Base-by-base conservation (phyloP, 2,329 filamentous ascomycete species). In the Aspergillus sp. region DNA sequence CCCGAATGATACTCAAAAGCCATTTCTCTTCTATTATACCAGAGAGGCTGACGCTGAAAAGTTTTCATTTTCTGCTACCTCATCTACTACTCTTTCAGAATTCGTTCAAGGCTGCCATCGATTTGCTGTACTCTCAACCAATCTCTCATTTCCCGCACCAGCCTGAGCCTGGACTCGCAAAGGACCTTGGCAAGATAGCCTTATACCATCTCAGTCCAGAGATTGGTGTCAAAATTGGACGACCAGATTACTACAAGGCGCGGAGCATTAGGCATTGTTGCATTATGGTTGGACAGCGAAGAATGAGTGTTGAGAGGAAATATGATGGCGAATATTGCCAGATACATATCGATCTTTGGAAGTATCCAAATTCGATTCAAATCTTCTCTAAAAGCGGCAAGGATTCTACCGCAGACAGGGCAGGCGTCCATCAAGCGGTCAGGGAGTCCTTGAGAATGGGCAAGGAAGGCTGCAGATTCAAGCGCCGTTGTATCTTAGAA, bases 381-480 rank as follows among this genome's bases (percentile, higher is more conserved):
- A 93, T 96, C 30, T 96, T 95, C 69, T 96, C 91, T 9, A 97
- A 96, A 70, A 95, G 91, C 66, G 91, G 92, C 57, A 96, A 95
- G 69, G 90, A 96, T 63, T 93, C 91, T 44, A 96, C 91, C 0
- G 69, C 76, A 51, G 92, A 96, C 70, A 83, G 89, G 34, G 64
- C 72, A 11, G 79, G 77, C 1, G 72, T 96, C 20, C 86, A 89
- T 54, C 80, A 81, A 2, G 81, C 81, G 1, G 85, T 96, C 55
- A 79, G 81, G 41, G 76, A 85, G 3, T 87, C 88, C 3, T 76
- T 96, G 5, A 80, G 79, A 7, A 79, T 96, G 34, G 85, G 85
- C 3, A 74, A 76, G 1, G 60, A 79, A 0, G 77, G 81, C 7
- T 89, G 89, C 68, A 81, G 76, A 11, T 73, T 96, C 61, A 81